Evolutionary conservation across 306 rosid species (phyloP).

Genomic region (Lathyrus sativus): DNA sequence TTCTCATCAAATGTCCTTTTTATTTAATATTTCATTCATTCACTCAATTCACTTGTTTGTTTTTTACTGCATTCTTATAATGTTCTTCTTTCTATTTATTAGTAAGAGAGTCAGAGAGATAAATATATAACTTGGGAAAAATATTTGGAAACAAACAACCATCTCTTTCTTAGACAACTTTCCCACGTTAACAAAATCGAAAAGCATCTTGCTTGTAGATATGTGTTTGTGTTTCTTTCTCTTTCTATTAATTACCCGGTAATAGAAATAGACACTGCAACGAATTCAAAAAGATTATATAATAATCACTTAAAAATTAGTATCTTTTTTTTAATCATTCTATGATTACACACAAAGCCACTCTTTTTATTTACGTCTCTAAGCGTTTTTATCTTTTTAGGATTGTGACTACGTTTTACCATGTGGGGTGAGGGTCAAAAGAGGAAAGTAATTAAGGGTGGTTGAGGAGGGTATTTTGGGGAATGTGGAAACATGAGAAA

Average conservation of each 20-base stretch:
- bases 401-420: conserved; percentile 48
- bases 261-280: conserved; percentile 74
- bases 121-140: conserved; percentile 40
- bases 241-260: conserved; percentile 45
- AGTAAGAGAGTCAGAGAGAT: conserved; percentile 38
- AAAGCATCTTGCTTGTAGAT: conserved; percentile 49
- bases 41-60: conserved; percentile 26
- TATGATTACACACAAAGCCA: conserved; percentile 26
- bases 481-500: conserved; percentile 10
- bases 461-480: conserved; percentile 40
- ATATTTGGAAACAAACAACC: conserved; percentile 52
- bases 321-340: conserved; percentile 38
- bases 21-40: background rate
- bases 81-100: conserved; percentile 35
- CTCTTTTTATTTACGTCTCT: conserved; percentile 22
- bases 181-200: conserved; percentile 99
- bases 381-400: conserved; percentile 40
- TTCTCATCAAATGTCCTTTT: conserved; percentile 7
- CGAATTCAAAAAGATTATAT: conserved; percentile 41
- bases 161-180: conserved; percentile 87
- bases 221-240: conserved; percentile 30
- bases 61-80: background rate
- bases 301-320: conserved; percentile 58
- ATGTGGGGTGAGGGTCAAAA: conserved; percentile 35
- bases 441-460: conserved; percentile 19